These are phyloP conservation scores for Ophiostoma tasmaniense DNA, from an alignment of 2,329 filamentous ascomycete genomes.

Conservation along the genomic window DNA sequence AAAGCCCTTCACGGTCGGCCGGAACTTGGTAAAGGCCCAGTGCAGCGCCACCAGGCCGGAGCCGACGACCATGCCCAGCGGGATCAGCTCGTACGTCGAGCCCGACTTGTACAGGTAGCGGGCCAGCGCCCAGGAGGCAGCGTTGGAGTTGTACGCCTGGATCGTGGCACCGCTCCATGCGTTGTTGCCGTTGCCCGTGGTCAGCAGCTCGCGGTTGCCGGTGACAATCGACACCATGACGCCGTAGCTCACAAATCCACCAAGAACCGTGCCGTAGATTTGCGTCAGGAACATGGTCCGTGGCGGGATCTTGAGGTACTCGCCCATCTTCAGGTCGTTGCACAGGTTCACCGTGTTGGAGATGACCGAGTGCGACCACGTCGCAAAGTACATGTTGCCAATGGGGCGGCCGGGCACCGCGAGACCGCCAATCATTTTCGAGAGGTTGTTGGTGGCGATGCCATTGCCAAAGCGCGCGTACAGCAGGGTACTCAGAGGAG, in stretches of 20 bases:
- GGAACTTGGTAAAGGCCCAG: constrained; percentile 37
- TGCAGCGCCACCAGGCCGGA: constrained; percentile 37
- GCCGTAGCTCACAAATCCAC: constrained; percentile 39
- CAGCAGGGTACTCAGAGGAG: constrained; percentile 45
- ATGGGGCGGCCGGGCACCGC: constrained; percentile 42
- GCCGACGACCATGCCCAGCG: constrained; percentile 43
- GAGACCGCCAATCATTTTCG: constrained; percentile 48
- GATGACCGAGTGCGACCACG: constrained; percentile 52
- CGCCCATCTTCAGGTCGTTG: constrained; percentile 49
- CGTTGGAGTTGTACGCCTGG: constrained; percentile 42
- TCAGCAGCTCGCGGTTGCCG: constrained; percentile 40
- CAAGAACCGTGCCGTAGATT: constrained; percentile 46
- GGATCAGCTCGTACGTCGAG: constrained; percentile 38
- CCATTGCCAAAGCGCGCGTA: constrained; percentile 47
- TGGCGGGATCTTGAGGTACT: constrained; percentile 51
- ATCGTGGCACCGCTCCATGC: constrained; percentile 46
- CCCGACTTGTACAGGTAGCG: constrained; percentile 43
- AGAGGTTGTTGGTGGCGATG: constrained; percentile 50
- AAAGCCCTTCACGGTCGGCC: constrained; percentile 38
- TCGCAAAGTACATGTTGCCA: constrained; percentile 51
- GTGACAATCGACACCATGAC: constrained; percentile 45
- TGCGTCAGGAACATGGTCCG: constrained; percentile 48
- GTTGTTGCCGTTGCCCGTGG: constrained; percentile 36
- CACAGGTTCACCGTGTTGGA: constrained; percentile 40
- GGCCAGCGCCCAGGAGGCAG: constrained; percentile 43